These are phyloP conservation scores for Schizothecium vesticola DNA, from an alignment of 495 filamentous ascomycete species.

Conservation along the genomic window DNA sequence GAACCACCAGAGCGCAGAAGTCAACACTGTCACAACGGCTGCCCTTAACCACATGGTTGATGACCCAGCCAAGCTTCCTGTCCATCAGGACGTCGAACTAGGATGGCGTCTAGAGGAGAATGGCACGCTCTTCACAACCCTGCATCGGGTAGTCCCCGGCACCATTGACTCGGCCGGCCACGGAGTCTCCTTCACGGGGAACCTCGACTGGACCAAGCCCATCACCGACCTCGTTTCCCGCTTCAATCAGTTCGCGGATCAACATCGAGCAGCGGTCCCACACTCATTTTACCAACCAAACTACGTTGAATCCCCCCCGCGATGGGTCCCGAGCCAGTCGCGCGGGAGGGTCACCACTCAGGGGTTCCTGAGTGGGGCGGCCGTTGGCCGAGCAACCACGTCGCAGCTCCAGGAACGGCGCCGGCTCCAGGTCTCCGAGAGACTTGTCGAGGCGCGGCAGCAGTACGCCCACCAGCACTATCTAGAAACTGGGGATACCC, in stretches of 20 bases:
- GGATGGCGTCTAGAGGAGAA: neutral
- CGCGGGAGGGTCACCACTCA: neutral
- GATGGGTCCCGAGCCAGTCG: no score
- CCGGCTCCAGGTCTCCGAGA: neutral
- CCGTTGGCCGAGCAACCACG: neutral
- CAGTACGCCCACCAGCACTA: neutral
- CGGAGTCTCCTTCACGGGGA: neutral
- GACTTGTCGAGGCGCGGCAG: neutral
- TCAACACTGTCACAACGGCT: neutral
- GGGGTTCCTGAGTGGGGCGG: neutral
- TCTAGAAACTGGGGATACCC: neutral
- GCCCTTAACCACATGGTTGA: neutral
- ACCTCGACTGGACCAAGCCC: neutral
- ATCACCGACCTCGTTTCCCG: neutral
- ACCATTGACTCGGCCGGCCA: neutral
- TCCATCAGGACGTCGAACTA: neutral
- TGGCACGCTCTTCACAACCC: neutral
- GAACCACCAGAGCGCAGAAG: neutral
- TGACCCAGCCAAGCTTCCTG: neutral
- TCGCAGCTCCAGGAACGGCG: neutral
- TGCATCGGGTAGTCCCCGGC: neutral
- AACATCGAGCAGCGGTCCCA: neutral
- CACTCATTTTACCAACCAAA: neutral
- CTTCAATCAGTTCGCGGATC: neutral
- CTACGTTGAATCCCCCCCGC: neutral